Evolutionary conservation across 306 rosid species (phyloP), one percentile per base, ranked within the genome.

Genomic region (Prunus campanulata): DNA sequence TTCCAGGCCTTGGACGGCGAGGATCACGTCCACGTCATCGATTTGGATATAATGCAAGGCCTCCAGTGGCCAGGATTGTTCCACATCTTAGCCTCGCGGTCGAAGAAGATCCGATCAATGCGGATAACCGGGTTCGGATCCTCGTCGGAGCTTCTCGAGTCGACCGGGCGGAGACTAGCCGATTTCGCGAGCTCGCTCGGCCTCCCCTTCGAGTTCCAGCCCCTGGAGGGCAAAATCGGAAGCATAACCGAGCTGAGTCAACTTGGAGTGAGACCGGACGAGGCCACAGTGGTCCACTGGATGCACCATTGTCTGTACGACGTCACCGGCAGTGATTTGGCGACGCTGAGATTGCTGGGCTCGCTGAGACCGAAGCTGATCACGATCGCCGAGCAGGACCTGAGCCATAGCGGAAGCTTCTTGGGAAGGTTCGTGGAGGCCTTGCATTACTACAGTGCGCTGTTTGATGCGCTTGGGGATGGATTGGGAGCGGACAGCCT

Each of bases 11-110:
- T 95, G 32, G 96, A 95, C 61, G 99, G 99, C 61, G 97, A 92
- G 65, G 99, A 95, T 79, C 89, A 92, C 66, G 81, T 95, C 85
- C 99, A 95, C 89, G 87, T 95, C 75, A 92, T 95, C 82, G 99
- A 95, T 24, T 82, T 95, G 12, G 99, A 95, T 71, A 90, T 95
- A 87, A 95, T 95, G 99, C 99, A 95, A 32, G 99, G 99, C 4
- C 99, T 92, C 19, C 99, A 95, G 78, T 95, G 99, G 99, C 99
- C 99, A 22, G 99, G 97, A 59, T 66, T 95, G 79, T 95, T 95
- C 90, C 92, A 95, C 90, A 95, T 95, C 90, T 87, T 95, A 2
- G 97, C 99, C 0, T 95, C 97, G 6, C 87, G 99, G 16, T 72
- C 95, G 0, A 87, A 77, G 76, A 92, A 92, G 66, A 90, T 95